Evolutionary conservation across 2,329 filamentous ascomycete genomes (phyloP).

Genomic region (Aspergillus melleus): DNA sequence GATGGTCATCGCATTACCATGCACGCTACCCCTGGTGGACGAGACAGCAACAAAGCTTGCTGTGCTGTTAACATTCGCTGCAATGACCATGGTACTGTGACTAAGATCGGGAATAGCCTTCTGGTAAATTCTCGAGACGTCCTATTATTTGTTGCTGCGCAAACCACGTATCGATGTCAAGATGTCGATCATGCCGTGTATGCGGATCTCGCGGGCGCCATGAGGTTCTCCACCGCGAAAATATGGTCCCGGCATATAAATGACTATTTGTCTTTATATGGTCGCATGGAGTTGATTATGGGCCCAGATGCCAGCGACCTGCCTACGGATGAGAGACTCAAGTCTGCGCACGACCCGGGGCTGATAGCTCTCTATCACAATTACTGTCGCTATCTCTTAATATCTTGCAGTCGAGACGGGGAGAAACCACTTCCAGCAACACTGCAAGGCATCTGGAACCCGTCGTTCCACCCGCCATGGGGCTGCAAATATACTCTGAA

Average conservation of each 20-base stretch:
- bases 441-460: slow-evolving; percentile 59
- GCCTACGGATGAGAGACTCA: slow-evolving; percentile 33
- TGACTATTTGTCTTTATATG: slow-evolving; percentile 37
- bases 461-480: slow-evolving; percentile 51
- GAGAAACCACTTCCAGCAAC: slow-evolving; percentile 45
- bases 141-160: slow-evolving; percentile 40
- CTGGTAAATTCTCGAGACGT: slow-evolving; percentile 38
- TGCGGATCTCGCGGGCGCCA: slow-evolving; percentile 28
- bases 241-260: slow-evolving; percentile 32
- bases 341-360: slow-evolving; percentile 48
- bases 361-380: slow-evolving; percentile 56
- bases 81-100: slow-evolving; percentile 23
- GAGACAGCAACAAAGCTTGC: slow-evolving; percentile 33
- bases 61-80: slow-evolving; percentile 31
- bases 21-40: slow-evolving; percentile 41
- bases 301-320: slow-evolving; percentile 21
- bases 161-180: slow-evolving; percentile 41
- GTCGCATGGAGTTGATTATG: slow-evolving; percentile 32
- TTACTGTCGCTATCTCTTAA: slow-evolving; percentile 56
- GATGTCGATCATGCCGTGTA: slow-evolving; percentile 26
- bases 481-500: slow-evolving; percentile 59
- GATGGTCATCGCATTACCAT: slow-evolving; percentile 34
- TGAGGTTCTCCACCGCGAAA: slow-evolving; percentile 19
- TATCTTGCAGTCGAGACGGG: slow-evolving; percentile 51
- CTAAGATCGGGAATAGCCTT: slow-evolving; percentile 35